Base-by-base conservation (phyloP, 352 stramenopile species). In the Phytophthora litchii region DNA sequence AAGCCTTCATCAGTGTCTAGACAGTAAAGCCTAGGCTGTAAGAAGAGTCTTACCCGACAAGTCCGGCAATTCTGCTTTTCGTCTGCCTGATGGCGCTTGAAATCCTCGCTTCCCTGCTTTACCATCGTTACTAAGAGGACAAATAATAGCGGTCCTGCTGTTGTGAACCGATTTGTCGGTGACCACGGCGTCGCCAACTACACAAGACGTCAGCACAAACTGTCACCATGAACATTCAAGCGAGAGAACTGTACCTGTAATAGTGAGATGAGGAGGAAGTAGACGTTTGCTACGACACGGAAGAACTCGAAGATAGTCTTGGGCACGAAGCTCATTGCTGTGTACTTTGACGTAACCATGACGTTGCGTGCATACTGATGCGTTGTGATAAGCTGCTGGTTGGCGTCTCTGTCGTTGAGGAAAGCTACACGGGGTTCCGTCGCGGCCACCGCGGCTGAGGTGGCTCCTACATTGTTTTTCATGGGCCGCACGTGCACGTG, bases 241-340 rank as follows among this genome's bases (percentile, higher is more conserved):
- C 23, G 14, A 36, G 6, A 7, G n/a, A 17, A 2, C 12, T 23
- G 40, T 41, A 83, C 74, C 74, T 98, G 96, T 13, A 98, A 80
- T 29, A 94, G 53, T 9, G 90, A 95, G 36, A 98, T 95, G 31
- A 92, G 72, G n/a, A 98, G 68, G 69, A 98, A 98, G 74, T 98
- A 98, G 55, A 98, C 74, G 65, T 98, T 98, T 25, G 90, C 93
- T 41, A 97, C 89, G 51, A 94, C 78, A 25, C 92, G 86, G 70
- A 98, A 98, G 76, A 98, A 96, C 65, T 98, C 89, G 40, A 94
- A 86, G 46, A 97, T 88, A n/a, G 86, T 91, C 79, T 97, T 84
- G 13, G 96, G 95, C 38, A 98, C 57, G 70, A 98, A 99, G 42
- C 79, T 78, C 36, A 74, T 21, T 10, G 91, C 20, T 9, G 94